Evolutionary conservation across 768 basidiomycete species (phyloP), one percentile per base, ranked within the genome.

Genomic region (Clitopilus passeckerianus): DNA sequence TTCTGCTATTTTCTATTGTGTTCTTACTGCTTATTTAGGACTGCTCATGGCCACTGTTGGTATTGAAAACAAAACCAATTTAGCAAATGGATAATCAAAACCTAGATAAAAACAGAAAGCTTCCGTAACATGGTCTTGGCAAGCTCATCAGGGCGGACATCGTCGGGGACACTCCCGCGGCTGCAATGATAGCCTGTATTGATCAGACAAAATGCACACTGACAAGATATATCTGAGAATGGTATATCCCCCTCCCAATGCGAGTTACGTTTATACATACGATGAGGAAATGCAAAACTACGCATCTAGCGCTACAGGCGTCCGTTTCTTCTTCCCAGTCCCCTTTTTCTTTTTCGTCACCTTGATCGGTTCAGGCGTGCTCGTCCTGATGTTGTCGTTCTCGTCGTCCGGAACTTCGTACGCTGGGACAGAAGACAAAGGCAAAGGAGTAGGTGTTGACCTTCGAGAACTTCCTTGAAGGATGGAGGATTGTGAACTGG

Each of bases 321-420:
- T 82, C 75, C 84, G 81, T 82, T 87, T 90, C 78, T 89, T 89
- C 75, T 86, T 90, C 41, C 78, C 75, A 23, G 80, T 75, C 7
- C 76, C 74, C 61, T 80, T 80, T 71, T 91, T 92, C 77, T 89
- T 93, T 43, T 89, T 80, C 2, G 81, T 83, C 52, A 93, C 91
- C 67, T 86, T 89, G 69, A 93, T 90, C 1, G 90, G 83, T 44
- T 91, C 86, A 15, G 82, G 83, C 0, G 85, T 79, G 37, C 78
- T 79, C 22, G 83, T 73, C 23, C 77, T 71, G 16, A 78, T 73
- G 61, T 71, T 78, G 30, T 64, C 65, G 12, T 82, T 78, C 33
- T 63, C 64, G 10, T 82, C 82, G 1, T 75, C 78, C 1, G 75
- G 68, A 3, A 78, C 76, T 53, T 86, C 85, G 62, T 88, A 88